phyloP scores from a whole-genome alignment of 176 grass and related monocot genomes.

The Phyllostachys edulis region DNA sequence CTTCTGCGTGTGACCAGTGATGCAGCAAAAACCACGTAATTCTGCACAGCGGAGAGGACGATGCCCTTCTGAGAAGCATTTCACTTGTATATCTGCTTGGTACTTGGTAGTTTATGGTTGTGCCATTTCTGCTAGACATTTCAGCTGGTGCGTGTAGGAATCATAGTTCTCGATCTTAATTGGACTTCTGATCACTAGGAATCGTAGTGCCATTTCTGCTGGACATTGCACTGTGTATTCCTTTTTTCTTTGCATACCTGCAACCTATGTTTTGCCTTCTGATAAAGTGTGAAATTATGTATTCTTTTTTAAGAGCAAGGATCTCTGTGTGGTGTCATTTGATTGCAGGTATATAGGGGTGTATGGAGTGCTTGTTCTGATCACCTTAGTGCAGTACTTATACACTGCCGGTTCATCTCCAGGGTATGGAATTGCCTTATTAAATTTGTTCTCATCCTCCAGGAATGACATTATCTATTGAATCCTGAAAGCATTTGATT shows the following conservation, averaged over 20 bases:
- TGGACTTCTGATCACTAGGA: background rate
- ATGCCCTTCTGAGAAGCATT: background rate
- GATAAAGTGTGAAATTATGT: background rate
- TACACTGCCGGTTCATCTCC: slow-evolving; percentile 75
- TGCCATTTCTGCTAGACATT: background rate
- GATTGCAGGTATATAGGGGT: slow-evolving; percentile 65
- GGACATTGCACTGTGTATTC: background rate
- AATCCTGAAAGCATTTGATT: slow-evolving; percentile 5
- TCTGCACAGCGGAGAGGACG: background rate
- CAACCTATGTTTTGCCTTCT: background rate
- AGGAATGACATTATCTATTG: background rate
- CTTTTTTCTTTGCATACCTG: background rate
- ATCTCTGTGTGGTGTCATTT: slow-evolving; percentile 16
- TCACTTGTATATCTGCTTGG: background rate
- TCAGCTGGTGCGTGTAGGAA: background rate
- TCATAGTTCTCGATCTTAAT: background rate
- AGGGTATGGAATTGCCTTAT: slow-evolving; percentile 55
- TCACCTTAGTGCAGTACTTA: slow-evolving; percentile 70
- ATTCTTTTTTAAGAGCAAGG: background rate
- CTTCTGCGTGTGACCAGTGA: background rate
- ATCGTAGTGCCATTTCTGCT: background rate
- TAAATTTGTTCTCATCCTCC: slow-evolving; percentile 6
- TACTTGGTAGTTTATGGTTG: background rate
- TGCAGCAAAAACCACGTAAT: background rate
- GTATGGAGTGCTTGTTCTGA: slow-evolving; percentile 67